Percentiles rank a stretch among this genome's conserved stretches.
These are phyloP conservation scores for Acanthamoeba culbertsoni DNA, from an alignment of 208 protist genomes.

Conservation along the genomic window DNA sequence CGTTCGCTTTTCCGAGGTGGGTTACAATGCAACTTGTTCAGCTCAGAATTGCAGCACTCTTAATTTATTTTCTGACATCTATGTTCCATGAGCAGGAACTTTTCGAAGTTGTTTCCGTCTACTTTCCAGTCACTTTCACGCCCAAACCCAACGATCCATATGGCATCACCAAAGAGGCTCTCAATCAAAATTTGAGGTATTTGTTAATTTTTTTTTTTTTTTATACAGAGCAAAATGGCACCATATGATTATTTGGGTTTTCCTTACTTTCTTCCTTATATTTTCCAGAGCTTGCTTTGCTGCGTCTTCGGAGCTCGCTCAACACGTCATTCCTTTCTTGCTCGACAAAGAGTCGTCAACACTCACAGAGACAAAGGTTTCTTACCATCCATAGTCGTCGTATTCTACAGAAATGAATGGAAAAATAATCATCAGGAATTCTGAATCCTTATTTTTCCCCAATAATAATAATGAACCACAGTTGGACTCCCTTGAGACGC, in stretches of 20 bases:
- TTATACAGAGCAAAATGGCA: neutral
- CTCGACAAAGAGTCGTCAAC: constrained; percentile 26
- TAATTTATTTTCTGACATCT: neutral
- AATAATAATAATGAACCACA: neutral
- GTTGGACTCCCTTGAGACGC: constrained; percentile 24
- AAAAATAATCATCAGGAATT: too few species aligned
- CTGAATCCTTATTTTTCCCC: too few species aligned
- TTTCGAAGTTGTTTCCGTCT: constrained; percentile 70
- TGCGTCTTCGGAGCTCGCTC: neutral
- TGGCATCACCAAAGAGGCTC: constrained; percentile 66
- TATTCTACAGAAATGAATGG: neutral
- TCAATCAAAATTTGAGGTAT: constrained; percentile 8
- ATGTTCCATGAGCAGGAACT: constrained; percentile 17
- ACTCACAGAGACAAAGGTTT: neutral
- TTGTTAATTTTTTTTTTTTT: neutral
- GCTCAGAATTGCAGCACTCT: too few species aligned
- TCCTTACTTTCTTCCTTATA: neutral
- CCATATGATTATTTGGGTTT: neutral
- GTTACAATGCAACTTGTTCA: neutral
- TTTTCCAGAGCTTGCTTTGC: neutral
- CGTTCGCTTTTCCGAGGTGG: constrained; percentile 62
- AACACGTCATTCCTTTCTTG: constrained; percentile 18
- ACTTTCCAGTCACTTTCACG: constrained; percentile 74
- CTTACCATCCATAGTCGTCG: neutral
- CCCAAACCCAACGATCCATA: constrained; percentile 67